A percentile compares a stretch with the other conserved stretches of the same genome.
Evolutionary conservation across 306 rosid species (phyloP).

Genomic region (Prunus campanulata): DNA sequence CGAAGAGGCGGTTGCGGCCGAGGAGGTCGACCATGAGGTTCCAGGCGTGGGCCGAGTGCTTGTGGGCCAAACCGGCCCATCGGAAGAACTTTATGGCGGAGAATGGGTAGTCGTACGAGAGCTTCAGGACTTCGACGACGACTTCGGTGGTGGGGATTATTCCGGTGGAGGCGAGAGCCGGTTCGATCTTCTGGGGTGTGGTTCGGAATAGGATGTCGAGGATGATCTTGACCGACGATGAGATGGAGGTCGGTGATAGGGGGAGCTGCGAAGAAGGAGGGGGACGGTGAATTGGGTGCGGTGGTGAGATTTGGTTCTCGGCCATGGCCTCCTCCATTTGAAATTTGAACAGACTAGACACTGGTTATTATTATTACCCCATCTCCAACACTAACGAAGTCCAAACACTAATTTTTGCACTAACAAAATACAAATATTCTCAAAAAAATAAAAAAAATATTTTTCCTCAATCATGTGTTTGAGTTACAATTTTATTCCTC

Average conservation of each 20-base stretch:
- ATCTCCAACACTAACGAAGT: too few relatives aligned
- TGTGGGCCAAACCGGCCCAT: constrained; percentile 47
- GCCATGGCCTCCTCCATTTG: neutral
- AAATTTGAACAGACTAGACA: neutral
- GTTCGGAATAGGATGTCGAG: constrained; percentile 49
- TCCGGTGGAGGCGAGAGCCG: constrained; percentile 45
- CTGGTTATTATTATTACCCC: too few relatives aligned
- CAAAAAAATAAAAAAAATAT: too few relatives aligned
- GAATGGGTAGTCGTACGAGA: constrained; percentile 53
- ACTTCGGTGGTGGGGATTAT: constrained; percentile 41
- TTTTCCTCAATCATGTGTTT: too few relatives aligned
- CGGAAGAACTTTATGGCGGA: constrained; percentile 73
- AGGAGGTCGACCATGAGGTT: constrained; percentile 64
- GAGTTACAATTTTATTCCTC: too few relatives aligned
- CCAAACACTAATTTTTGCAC: too few relatives aligned
- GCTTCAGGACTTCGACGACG: constrained; percentile 45
- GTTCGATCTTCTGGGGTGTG: constrained; percentile 45
- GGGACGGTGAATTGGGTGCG: neutral
- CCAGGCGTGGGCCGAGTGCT: constrained; percentile 55
- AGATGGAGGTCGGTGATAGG: constrained; percentile 27
- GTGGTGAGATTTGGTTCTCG: neutral
- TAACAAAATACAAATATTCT: too few relatives aligned
- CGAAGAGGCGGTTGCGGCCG: constrained; percentile 65
- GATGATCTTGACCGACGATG: constrained; percentile 38
- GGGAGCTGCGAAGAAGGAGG: constrained; percentile 1